These are phyloP conservation scores for Artemisia annua DNA, from an alignment of 129 eudicot species.

Conservation along the genomic window DNA sequence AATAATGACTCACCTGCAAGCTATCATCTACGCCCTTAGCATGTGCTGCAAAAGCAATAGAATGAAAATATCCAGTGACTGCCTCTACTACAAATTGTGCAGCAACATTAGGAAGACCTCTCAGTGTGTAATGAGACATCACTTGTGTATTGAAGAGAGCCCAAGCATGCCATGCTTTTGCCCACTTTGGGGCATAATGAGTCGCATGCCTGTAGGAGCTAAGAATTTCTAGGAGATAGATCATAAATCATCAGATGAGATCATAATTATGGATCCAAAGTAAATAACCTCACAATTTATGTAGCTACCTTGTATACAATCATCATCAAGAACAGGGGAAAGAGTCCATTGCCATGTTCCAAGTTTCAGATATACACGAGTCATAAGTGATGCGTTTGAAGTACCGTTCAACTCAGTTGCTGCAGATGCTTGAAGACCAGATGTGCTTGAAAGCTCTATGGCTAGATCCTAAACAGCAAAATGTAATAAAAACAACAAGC, in stretches of 20 bases:
- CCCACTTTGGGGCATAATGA: slow-evolving; percentile 82
- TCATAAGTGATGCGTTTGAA: slow-evolving; percentile 66
- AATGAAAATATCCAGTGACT: slow-evolving; percentile 95
- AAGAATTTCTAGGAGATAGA: slow-evolving; percentile 62
- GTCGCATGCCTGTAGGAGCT: slow-evolving; percentile 76
- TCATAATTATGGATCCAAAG: neutral
- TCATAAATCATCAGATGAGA: slow-evolving; percentile 19
- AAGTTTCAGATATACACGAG: slow-evolving; percentile 82
- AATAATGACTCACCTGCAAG: slow-evolving; percentile 61
- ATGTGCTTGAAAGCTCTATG: slow-evolving; percentile 58
- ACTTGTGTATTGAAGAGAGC: slow-evolving; percentile 97
- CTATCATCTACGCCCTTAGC: slow-evolving; percentile 95
- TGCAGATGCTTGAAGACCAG: slow-evolving; percentile 44
- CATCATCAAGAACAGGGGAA: slow-evolving; percentile 88
- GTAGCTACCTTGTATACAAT: slow-evolving; percentile 70
- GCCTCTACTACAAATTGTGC: slow-evolving; percentile 92
- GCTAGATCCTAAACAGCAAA: slow-evolving; percentile 63
- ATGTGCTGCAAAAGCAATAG: slow-evolving; percentile 95
- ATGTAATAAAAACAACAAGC: slow-evolving; percentile 4
- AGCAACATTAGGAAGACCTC: slow-evolving; percentile 63
- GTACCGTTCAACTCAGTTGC: slow-evolving; percentile 34
- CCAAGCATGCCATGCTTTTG: slow-evolving; percentile 97
- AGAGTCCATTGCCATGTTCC: slow-evolving; percentile 95
- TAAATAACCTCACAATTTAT: slow-evolving; percentile 3
- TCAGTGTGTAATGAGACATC: slow-evolving; percentile 90